Conservation (phyloP, 495 filamentous ascomycete species). For the Penicillium salamii region DNA sequence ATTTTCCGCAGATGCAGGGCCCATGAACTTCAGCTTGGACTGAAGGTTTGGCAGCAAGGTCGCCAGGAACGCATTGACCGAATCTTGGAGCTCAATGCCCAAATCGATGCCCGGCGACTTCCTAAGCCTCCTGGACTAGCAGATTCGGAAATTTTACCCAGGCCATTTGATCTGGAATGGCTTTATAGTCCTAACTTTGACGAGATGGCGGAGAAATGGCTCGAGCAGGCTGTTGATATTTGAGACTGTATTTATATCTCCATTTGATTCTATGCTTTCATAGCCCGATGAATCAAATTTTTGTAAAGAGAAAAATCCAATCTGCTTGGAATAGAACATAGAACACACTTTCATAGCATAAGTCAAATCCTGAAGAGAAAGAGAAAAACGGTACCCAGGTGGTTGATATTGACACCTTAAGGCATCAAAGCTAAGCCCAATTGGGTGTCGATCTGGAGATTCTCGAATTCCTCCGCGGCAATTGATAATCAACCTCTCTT, state of each 20-base stretch:
- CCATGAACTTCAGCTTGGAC: constrained; percentile 2
- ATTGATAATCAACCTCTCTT: constrained; percentile 8
- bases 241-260: background rate
- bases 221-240: constrained; percentile 1
- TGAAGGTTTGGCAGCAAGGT: constrained; percentile 31
- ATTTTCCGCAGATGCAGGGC: constrained; percentile 11
- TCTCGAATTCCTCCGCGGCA: constrained; percentile 14
- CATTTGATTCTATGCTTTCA: too few species aligned
- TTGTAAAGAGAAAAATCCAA: too few species aligned
- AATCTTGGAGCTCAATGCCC: constrained; percentile 26
- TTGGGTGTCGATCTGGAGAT: constrained; percentile 25
- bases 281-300: too few species aligned
- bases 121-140: constrained; percentile 12
- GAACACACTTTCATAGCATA: too few species aligned
- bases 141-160: constrained; percentile 24
- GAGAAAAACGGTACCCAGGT: background rate
- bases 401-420: constrained; percentile 8
- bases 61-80: constrained; percentile 29
- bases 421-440: constrained; percentile 16
- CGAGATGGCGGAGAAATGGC: constrained; percentile 23
- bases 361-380: background rate
- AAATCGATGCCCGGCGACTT: constrained; percentile 34
- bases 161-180: constrained; percentile 34
- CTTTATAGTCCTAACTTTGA: constrained; percentile 30
- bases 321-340: too few species aligned